Percentiles rank a stretch among this genome's conserved stretches.
Conservation (phyloP, 306 rosid species). For the Cicer judaicum region DNA sequence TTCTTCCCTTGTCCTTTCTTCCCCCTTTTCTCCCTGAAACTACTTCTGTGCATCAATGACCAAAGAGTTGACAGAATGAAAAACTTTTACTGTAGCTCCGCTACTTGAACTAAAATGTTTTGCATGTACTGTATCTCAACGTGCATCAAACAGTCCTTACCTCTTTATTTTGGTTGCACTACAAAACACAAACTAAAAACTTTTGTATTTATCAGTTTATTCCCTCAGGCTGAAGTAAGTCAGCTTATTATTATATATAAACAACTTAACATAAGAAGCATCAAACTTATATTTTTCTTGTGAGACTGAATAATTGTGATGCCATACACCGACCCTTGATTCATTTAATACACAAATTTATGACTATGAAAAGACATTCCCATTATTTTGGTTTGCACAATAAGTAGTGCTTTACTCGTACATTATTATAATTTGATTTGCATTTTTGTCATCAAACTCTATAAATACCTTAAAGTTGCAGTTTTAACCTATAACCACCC, state of each 20-base stretch:
- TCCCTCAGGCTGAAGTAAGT: neutral
- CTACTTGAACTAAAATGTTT: neutral
- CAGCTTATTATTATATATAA: no score
- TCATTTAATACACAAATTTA: neutral
- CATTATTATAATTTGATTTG: constrained; percentile 2
- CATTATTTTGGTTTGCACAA: constrained; percentile 9
- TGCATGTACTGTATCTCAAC: neutral
- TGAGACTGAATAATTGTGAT: constrained; percentile 8
- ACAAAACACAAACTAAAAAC: neutral
- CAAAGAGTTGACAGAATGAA: neutral
- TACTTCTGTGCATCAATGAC: neutral
- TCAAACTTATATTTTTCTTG: neutral
- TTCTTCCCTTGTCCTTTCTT: neutral
- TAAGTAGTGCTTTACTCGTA: neutral
- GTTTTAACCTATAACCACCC: neutral
- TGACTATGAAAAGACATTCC: neutral
- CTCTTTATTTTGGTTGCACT: neutral
- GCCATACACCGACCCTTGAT: neutral
- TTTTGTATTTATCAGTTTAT: neutral
- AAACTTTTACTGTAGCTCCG: neutral
- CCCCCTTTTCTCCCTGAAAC: neutral
- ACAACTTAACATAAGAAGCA: no score
- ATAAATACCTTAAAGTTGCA: neutral
- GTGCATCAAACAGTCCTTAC: neutral
- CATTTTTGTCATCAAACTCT: neutral